phyloP scores from a whole-genome alignment of 2,329 filamentous ascomycete species.

The Cadophora sp. region DNA sequence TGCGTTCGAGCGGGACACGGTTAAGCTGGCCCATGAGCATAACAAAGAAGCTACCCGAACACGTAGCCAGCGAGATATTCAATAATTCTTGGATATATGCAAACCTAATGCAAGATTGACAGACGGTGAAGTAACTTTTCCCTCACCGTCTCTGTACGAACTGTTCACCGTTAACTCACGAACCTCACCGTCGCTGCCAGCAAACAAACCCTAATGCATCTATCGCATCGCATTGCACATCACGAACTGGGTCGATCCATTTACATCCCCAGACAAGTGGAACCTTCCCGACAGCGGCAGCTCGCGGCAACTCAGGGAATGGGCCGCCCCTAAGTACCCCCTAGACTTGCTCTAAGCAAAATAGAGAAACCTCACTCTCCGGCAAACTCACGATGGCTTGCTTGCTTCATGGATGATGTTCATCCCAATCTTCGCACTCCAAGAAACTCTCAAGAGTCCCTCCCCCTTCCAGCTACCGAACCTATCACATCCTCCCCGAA shows the following conservation, averaged over 20 bases:
- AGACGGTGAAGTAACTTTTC: conserved; percentile 5
- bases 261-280: not conserved
- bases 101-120: conserved; percentile 13
- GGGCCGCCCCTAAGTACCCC: not conserved
- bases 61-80: not conserved
- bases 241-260: not conserved
- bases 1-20: not conserved
- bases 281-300: conserved; percentile 7
- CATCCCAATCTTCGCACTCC: conserved; percentile 1
- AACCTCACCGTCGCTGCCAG: conserved; percentile 14
- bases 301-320: conserved; percentile 5
- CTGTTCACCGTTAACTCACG: conserved; percentile 1
- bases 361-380: not conserved
- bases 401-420: not conserved
- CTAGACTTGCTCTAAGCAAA: not conserved
- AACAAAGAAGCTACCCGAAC: not conserved
- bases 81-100: not conserved
- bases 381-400: not conserved
- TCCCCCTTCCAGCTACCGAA: not conserved
- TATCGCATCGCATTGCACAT: not conserved
- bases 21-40: not conserved
- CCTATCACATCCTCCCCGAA: not conserved
- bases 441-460: not conserved
- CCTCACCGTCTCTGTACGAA: conserved; percentile 11
- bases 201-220: conserved; percentile 2